Evolutionary conservation across 2,329 filamentous ascomycete species (phyloP).

Genomic region (Thelonectria rubi): DNA sequence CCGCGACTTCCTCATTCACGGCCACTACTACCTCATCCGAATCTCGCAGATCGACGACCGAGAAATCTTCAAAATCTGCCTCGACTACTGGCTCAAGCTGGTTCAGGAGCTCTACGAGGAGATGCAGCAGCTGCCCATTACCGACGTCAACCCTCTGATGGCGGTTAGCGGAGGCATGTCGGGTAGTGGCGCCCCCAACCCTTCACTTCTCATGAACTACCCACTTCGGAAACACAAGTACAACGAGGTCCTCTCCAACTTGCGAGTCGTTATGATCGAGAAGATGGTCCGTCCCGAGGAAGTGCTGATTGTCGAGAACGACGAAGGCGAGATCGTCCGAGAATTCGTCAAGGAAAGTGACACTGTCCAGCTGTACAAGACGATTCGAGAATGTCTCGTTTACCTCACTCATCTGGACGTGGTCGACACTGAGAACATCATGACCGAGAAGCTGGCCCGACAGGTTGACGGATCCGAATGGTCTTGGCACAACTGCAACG

Average conservation of each 20-base stretch:
- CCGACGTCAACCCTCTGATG: slow-evolving; percentile 89
- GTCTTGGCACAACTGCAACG: slow-evolving; percentile 99
- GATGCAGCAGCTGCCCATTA: slow-evolving; percentile 95
- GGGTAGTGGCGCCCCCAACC: slow-evolving; percentile 85
- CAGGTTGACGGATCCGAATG: slow-evolving; percentile 96
- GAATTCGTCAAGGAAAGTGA: slow-evolving; percentile 99
- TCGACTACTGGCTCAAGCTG: slow-evolving; percentile 99
- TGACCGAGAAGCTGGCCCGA: slow-evolving; percentile 96
- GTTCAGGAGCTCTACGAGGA: slow-evolving; percentile 98
- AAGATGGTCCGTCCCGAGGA: slow-evolving; percentile 99
- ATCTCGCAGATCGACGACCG: slow-evolving; percentile 99
- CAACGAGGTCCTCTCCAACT: slow-evolving; percentile 89
- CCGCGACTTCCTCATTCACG: slow-evolving; percentile 91
- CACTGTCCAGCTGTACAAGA: slow-evolving; percentile 99
- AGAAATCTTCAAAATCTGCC: slow-evolving; percentile 98
- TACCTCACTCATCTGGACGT: slow-evolving; percentile 98
- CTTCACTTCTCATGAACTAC: slow-evolving; percentile 85
- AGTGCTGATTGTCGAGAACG: slow-evolving; percentile 98
- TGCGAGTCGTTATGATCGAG: slow-evolving; percentile 98
- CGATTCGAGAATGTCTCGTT: slow-evolving; percentile 94
- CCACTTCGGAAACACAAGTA: slow-evolving; percentile 98
- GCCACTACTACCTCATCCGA: slow-evolving; percentile 96
- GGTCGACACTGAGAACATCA: slow-evolving; percentile 96
- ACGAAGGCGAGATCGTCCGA: slow-evolving; percentile 97
- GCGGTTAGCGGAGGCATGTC: slow-evolving; percentile 77